phyloP scores from a whole-genome alignment of 805 yeast species.

The Lipomyces mesembrius region DNA sequence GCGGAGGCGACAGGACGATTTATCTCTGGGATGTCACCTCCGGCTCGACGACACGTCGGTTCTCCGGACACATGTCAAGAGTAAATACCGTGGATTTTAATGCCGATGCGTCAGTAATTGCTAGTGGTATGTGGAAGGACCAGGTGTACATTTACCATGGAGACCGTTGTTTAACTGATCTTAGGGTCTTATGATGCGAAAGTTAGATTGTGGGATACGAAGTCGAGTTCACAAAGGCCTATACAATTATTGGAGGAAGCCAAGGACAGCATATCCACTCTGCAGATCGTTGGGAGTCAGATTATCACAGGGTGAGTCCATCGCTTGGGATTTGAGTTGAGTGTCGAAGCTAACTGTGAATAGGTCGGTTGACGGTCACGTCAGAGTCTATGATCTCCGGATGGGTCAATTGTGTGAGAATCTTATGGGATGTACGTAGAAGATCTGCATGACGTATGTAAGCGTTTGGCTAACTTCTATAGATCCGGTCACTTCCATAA shows the following conservation, averaged over 20 bases:
- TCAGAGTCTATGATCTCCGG: slow-evolving; percentile 45
- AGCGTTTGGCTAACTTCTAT: background rate
- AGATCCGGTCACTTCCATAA: slow-evolving; percentile 42
- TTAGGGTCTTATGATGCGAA: slow-evolving; percentile 44
- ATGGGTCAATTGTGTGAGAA: slow-evolving; percentile 41
- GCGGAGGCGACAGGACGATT: slow-evolving; percentile 45
- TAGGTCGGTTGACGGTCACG: slow-evolving; percentile 43
- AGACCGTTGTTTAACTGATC: background rate
- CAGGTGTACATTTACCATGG: background rate
- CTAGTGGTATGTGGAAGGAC: slow-evolving; percentile 28
- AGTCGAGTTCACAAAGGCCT: slow-evolving; percentile 42
- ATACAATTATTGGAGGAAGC: slow-evolving; percentile 47
- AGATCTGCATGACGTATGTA: background rate
- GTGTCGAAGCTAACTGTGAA: background rate
- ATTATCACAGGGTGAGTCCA: slow-evolving; percentile 41
- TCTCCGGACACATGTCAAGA: slow-evolving; percentile 42
- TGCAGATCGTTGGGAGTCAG: slow-evolving; percentile 33
- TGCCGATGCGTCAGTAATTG: slow-evolving; percentile 41
- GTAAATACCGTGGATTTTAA: slow-evolving; percentile 42
- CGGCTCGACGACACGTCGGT: slow-evolving; percentile 39
- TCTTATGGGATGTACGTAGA: slow-evolving; percentile 37
- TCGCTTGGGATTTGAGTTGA: background rate
- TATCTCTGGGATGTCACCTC: slow-evolving; percentile 44
- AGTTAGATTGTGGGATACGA: slow-evolving; percentile 46
- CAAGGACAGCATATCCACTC: slow-evolving; percentile 44